These are phyloP conservation scores for Thuja plicata DNA, from an alignment of 83 land plant genomes.

Conservation along the genomic window DNA sequence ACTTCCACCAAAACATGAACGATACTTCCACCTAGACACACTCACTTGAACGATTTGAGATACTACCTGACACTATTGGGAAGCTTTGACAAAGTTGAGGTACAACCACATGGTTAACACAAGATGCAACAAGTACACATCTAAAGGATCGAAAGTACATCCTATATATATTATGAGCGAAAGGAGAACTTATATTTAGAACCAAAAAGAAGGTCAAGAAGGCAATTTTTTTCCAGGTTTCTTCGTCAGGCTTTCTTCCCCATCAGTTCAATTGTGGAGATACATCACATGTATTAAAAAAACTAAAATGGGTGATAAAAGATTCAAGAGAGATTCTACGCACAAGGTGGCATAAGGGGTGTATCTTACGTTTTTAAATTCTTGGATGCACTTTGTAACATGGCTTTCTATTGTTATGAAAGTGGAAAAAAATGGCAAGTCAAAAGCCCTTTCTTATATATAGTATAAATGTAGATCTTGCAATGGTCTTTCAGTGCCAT, in stretches of 20 bases:
- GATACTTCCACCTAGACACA: no score
- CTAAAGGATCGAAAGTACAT: no score
- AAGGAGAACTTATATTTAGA: background rate
- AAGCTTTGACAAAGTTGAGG: no score
- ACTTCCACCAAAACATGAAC: no score
- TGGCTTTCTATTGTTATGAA: background rate
- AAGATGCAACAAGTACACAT: no score
- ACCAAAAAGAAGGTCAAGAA: background rate
- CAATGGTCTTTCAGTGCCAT: background rate
- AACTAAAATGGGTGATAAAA: background rate
- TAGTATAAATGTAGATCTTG: background rate
- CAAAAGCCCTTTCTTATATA: slow-evolving; percentile 7
- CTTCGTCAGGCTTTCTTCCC: background rate
- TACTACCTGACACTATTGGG: no score
- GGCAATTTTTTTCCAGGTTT: slow-evolving; percentile 1
- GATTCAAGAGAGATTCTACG: background rate
- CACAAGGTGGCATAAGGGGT: background rate
- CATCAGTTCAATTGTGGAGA: background rate
- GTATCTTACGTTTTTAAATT: background rate
- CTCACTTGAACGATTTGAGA: no score
- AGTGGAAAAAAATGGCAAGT: background rate
- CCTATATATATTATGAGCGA: background rate
- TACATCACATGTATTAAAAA: background rate
- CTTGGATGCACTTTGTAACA: slow-evolving; percentile 11
- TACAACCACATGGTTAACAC: no score